These are phyloP conservation scores for Prinsepia uniflora DNA, from an alignment of 306 rosid genomes.

Conservation along the genomic window DNA sequence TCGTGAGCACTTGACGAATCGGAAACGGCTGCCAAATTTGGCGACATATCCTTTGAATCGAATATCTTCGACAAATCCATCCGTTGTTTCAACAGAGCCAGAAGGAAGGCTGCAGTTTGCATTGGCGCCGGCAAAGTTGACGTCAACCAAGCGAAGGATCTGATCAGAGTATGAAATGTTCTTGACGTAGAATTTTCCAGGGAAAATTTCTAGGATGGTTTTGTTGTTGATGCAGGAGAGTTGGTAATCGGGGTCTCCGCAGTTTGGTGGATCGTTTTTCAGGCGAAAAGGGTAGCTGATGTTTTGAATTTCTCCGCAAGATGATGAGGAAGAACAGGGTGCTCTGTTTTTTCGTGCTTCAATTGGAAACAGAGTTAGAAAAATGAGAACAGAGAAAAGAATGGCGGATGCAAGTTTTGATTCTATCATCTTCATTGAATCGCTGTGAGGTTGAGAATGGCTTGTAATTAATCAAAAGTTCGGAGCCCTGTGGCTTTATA, in stretches of 20 bases:
- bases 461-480: no score
- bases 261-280: slow-evolving; percentile 14
- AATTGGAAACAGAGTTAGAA: background rate
- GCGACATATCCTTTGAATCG: background rate
- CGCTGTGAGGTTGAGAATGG: background rate
- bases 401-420: background rate
- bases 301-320: slow-evolving; percentile 7
- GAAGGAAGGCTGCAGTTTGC: slow-evolving; percentile 27
- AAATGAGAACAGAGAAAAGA: background rate
- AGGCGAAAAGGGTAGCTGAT: slow-evolving; percentile 25
- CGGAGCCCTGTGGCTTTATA: no score
- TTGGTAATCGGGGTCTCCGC: slow-evolving; percentile 16
- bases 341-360: background rate
- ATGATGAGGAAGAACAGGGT: slow-evolving; percentile 8
- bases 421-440: background rate
- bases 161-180: slow-evolving; percentile 11
- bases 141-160: slow-evolving; percentile 16
- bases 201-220: slow-evolving; percentile 3
- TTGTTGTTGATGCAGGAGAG: slow-evolving; percentile 23
- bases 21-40: background rate
- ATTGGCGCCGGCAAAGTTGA: slow-evolving; percentile 24
- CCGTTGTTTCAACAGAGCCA: background rate
- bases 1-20: slow-evolving; percentile 28
- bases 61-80: background rate
- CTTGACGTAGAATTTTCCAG: slow-evolving; percentile 15